Evolutionary conservation across 1,139 yeast genomes (phyloP), one percentile per base, ranked within the genome.

Genomic region (Suhomyces bolitotheri): DNA sequence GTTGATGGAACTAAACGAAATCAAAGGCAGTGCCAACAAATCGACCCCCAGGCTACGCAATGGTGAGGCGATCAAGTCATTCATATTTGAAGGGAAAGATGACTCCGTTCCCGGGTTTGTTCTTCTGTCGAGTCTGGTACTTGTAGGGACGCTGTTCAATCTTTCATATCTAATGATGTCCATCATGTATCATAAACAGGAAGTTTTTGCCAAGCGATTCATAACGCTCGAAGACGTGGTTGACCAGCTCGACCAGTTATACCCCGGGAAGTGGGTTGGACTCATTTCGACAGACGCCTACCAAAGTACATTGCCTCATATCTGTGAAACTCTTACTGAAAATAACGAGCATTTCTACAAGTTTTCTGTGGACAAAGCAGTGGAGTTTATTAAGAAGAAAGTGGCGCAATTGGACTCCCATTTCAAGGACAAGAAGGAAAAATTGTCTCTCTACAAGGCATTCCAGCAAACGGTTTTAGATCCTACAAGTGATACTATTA

Each of bases 271-370:
- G 3, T 54, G 75, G 47, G 44, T 46, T 2, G 48, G 46, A 9
- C 40, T 44, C 8, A 29, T 74, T 9, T 60, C 69, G 0, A 51
- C 53, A 24, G 31, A 25, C 1, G 16, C 53, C 6, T 45, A 68
- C 6, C 39, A 45, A 16, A 28, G 31, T 0, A 48, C 61, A 2
- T 45, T 80, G 22, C 47, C 44, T 1, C 36, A 40, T 5, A 58
- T 78, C 2, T 71, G 79, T 43, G 82, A 78, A 11, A 48, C 50
- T 0, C 57, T 77, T 2, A 60, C 53, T 16, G 81, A 78, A 45
- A 70, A 64, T 28, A 78, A 64, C 9, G 80, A 74, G 31, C 36
- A 31, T 1, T 80, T 74, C 49, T 78, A 66, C 52, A 74, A 70
- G 46, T 64, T 71, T 13, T 62, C 72, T 4, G 33, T 49, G 3